These are phyloP conservation scores for Candida loeiensis DNA, from an alignment of 805 yeast genomes.

Conservation along the genomic window DNA sequence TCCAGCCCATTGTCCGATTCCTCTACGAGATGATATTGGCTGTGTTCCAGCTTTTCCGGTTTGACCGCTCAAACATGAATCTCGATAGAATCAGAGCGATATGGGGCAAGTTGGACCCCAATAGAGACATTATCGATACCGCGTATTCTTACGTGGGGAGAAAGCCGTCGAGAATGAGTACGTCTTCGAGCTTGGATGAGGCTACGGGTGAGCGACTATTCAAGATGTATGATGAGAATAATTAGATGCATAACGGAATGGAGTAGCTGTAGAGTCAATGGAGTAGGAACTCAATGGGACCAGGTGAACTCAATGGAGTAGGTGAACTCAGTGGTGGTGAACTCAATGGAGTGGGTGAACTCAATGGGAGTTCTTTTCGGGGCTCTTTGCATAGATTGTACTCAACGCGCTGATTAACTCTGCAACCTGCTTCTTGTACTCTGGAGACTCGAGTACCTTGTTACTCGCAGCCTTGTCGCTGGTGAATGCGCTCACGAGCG, in stretches of 20 bases:
- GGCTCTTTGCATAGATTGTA: constrained; percentile 4
- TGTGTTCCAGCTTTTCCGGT: constrained; percentile 33
- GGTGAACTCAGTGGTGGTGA: too few species aligned
- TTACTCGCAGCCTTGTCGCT: background rate
- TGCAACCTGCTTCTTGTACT: constrained; percentile 3
- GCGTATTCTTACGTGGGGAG: constrained; percentile 33
- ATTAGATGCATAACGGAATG: too few species aligned
- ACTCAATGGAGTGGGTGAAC: too few species aligned
- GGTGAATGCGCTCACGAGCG: constrained; percentile 4
- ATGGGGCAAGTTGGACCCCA: constrained; percentile 41
- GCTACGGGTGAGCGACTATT: background rate
- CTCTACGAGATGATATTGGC: constrained; percentile 31
- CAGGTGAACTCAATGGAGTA: too few species aligned
- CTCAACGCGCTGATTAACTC: constrained; percentile 1
- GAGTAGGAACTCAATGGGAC: too few species aligned
- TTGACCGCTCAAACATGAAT: constrained; percentile 42
- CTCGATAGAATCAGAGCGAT: constrained; percentile 37
- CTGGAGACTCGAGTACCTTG: constrained; percentile 1
- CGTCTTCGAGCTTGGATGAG: constrained; percentile 4
- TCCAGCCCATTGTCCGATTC: constrained; percentile 26
- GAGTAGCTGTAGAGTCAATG: too few species aligned
- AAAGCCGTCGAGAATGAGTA: constrained; percentile 14
- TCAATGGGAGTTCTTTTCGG: too few species aligned
- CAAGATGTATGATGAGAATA: background rate
- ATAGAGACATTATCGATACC: constrained; percentile 31